Conservation (phyloP, 257 asterid genomes). For the Paraleonurus japonicus region DNA sequence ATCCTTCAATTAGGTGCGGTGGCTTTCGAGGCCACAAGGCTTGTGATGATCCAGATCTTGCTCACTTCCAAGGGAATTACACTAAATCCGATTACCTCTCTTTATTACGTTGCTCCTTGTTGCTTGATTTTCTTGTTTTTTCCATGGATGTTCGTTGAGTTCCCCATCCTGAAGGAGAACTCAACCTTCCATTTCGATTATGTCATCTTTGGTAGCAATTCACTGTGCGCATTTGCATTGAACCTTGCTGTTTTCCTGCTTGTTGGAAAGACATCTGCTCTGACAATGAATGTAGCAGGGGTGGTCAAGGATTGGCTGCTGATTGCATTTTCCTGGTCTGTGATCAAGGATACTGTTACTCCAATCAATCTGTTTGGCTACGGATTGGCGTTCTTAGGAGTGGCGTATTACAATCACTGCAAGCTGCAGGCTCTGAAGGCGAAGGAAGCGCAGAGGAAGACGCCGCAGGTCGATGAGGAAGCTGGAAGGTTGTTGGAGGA, state of each 20-base stretch:
- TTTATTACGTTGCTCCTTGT: slow-evolving; percentile 65
- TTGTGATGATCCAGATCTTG: slow-evolving; percentile 70
- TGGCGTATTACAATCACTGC: slow-evolving; percentile 56
- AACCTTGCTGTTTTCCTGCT: slow-evolving; percentile 68
- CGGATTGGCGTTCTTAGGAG: slow-evolving; percentile 63
- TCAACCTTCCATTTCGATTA: slow-evolving; percentile 55
- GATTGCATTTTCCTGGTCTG: slow-evolving; percentile 73
- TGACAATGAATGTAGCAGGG: slow-evolving; percentile 81
- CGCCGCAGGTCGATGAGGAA: slow-evolving; percentile 45
- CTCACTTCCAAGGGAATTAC: slow-evolving; percentile 54
- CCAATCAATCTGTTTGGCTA: slow-evolving; percentile 59
- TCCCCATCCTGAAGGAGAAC: slow-evolving; percentile 53
- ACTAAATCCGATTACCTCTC: slow-evolving; percentile 61
- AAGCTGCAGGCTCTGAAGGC: slow-evolving; percentile 63
- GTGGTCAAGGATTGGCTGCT: slow-evolving; percentile 74
- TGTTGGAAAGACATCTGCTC: slow-evolving; percentile 69
- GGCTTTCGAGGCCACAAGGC: slow-evolving; percentile 63
- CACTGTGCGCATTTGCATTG: slow-evolving; percentile 59
- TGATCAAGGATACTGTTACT: slow-evolving; percentile 68
- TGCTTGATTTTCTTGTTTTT: slow-evolving; percentile 53
- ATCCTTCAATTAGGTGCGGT: slow-evolving; percentile 63
- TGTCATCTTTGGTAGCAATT: slow-evolving; percentile 59
- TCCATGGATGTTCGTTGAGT: slow-evolving; percentile 65
- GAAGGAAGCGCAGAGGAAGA: slow-evolving; percentile 59
- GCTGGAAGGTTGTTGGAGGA: slow-evolving; percentile 52